phyloP scores from a whole-genome alignment of 2,329 filamentous ascomycete genomes.

The Hymenotorrendiella dingleyae region DNA sequence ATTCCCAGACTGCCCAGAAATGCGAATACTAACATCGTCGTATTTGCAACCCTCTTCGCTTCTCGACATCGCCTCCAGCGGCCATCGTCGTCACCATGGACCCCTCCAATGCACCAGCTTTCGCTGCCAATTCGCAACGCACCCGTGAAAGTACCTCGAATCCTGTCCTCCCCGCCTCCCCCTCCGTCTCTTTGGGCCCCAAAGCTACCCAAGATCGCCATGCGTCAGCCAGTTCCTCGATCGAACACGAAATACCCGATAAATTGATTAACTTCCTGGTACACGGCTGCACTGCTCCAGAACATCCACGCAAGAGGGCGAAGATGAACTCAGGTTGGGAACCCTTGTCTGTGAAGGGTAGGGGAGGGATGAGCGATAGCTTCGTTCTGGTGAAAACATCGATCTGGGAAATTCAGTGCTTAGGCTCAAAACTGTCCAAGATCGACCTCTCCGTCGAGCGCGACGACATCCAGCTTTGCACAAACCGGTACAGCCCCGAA shows the following conservation, averaged over 20 bases:
- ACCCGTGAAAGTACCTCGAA: too few relatives aligned
- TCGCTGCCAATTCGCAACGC: too few relatives aligned
- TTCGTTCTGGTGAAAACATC: conserved; percentile 23
- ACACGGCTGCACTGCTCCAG: background rate
- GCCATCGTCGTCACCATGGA: too few relatives aligned
- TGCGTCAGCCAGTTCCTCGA: too few relatives aligned
- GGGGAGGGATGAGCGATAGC: background rate
- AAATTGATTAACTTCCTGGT: conserved; percentile 18
- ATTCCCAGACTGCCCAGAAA: too few relatives aligned
- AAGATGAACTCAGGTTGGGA: conserved; percentile 9
- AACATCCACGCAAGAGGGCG: conserved; percentile 22
- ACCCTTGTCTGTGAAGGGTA: background rate
- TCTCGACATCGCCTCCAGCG: too few relatives aligned
- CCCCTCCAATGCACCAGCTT: too few relatives aligned
- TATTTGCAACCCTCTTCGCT: too few relatives aligned
- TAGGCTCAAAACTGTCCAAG: conserved; percentile 13
- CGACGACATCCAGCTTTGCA: conserved; percentile 13
- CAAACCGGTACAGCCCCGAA: conserved; percentile 13
- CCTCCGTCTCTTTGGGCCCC: too few relatives aligned
- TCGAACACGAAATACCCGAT: conserved; percentile 13
- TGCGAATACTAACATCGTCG: too few relatives aligned
- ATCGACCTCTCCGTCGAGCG: conserved; percentile 14
- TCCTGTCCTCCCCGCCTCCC: too few relatives aligned
- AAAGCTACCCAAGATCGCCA: too few relatives aligned
- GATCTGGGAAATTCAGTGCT: conserved; percentile 20